phyloP scores from a whole-genome alignment of 306 rosid genomes.

The Calophaca sinica region DNA sequence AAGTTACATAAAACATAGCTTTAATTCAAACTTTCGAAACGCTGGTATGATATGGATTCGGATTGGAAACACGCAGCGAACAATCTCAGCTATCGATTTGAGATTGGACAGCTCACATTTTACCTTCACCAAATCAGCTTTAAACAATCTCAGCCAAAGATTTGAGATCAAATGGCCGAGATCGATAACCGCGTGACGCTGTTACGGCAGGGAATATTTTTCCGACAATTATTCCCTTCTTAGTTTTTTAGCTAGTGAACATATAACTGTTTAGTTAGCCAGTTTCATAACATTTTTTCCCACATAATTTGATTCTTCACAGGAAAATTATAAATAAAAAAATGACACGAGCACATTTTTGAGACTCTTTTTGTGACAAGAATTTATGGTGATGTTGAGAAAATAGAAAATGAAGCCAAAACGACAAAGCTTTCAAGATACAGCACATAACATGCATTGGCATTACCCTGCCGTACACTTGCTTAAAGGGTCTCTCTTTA shows the following conservation, averaged over 20 bases:
- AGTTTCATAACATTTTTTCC: background rate
- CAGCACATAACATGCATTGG: constrained; percentile 41
- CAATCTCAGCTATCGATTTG: no score
- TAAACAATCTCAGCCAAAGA: no score
- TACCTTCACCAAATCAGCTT: no score
- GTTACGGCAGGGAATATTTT: no score
- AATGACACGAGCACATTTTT: background rate
- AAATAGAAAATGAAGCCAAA: constrained; percentile 40
- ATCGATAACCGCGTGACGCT: no score
- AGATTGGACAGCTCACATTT: no score
- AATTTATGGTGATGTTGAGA: constrained; percentile 39
- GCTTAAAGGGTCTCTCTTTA: constrained; percentile 33
- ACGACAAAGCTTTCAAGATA: constrained; percentile 44
- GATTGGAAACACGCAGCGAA: no score
- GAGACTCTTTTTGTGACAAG: constrained; percentile 17
- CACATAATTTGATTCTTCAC: background rate
- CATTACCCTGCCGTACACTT: constrained; percentile 38
- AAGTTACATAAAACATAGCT: constrained; percentile 26
- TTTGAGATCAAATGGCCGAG: no score
- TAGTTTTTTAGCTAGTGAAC: background rate
- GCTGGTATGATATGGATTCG: background rate
- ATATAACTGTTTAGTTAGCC: background rate
- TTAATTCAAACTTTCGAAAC: constrained; percentile 10
- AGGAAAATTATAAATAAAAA: background rate
- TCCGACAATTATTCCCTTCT: background rate